Evolutionary conservation across 768 basidiomycete genomes (phyloP).

Genomic region (Rhodotorula graminis): DNA sequence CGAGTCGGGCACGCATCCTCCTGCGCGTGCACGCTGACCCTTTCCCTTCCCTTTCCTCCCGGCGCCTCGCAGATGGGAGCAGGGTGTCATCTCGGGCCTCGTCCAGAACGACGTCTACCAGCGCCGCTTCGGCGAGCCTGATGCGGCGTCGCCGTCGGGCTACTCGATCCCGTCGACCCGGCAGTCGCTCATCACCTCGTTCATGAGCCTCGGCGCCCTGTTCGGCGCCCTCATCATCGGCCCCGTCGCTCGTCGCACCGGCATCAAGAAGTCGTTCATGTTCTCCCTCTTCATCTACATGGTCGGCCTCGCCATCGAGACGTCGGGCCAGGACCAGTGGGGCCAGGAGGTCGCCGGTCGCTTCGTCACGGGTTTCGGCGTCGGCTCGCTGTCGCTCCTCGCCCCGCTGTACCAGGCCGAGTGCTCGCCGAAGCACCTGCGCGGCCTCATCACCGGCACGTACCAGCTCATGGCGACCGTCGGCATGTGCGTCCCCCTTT

Average conservation of each 20-base stretch:
- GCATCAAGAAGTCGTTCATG: conserved; percentile 33
- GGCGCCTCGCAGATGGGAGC: conserved; percentile 28
- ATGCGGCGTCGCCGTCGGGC: conserved; percentile 18
- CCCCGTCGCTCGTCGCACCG: conserved; percentile 11
- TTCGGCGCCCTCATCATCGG: conserved; percentile 31
- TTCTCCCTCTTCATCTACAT: conserved; percentile 36
- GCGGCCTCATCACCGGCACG: conserved; percentile 71
- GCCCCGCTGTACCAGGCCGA: conserved; percentile 82
- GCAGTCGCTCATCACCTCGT: conserved; percentile 37
- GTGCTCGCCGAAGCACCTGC: conserved; percentile 77
- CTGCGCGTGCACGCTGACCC: too few relatives aligned
- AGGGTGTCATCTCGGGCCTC: conserved; percentile 34
- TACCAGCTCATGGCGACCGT: conserved; percentile 83
- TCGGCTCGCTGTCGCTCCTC: conserved; percentile 45
- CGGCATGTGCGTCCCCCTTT: conserved; percentile 47
- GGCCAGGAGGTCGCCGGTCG: conserved; percentile 2
- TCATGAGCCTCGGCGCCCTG: conserved; percentile 36
- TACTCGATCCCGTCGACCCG: conserved; percentile 33
- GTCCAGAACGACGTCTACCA: conserved; percentile 29
- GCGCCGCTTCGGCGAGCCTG: conserved; percentile 32
- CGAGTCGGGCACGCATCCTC: too few relatives aligned
- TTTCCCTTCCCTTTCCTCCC: too few relatives aligned
- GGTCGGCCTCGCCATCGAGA: conserved; percentile 35
- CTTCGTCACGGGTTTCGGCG: conserved; percentile 26
- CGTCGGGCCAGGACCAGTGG: conserved; percentile 16